Conservation (phyloP, 192 early-diverging fungal genomes). For the Backusella macrospora region DNA sequence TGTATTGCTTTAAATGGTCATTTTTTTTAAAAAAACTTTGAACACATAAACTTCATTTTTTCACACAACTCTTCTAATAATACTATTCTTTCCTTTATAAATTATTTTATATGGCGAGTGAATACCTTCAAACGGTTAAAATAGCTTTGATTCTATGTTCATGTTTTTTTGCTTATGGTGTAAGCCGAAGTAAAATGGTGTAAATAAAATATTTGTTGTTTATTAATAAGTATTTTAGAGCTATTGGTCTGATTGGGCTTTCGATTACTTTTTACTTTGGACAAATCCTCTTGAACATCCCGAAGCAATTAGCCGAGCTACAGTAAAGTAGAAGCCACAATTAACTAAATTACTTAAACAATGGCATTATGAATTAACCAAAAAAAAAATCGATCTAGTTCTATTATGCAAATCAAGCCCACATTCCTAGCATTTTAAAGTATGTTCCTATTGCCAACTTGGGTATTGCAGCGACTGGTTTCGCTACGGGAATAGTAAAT, state of each 20-base stretch:
- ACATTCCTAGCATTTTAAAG: slow-evolving; percentile 27
- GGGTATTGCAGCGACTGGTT: slow-evolving; percentile 26
- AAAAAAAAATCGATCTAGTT: background rate
- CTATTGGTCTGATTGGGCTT: slow-evolving; percentile 37
- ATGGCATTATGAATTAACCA: background rate
- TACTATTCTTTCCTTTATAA: background rate
- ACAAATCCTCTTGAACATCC: slow-evolving; percentile 23
- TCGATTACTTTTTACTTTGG: slow-evolving; percentile 37
- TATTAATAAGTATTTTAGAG: background rate
- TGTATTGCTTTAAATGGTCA: background rate
- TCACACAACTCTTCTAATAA: background rate
- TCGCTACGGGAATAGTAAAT: slow-evolving; percentile 26
- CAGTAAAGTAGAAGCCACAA: slow-evolving; percentile 15
- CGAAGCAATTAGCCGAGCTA: slow-evolving; percentile 27
- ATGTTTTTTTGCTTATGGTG: slow-evolving; percentile 35
- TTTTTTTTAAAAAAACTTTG: background rate
- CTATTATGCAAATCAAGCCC: slow-evolving; percentile 32
- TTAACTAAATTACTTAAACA: background rate
- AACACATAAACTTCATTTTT: background rate
- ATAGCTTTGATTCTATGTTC: slow-evolving; percentile 28
- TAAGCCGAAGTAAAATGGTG: background rate
- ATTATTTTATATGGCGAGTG: slow-evolving; percentile 10
- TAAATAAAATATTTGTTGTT: background rate
- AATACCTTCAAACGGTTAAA: slow-evolving; percentile 20
- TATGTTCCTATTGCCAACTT: slow-evolving; percentile 31